Conservation (phyloP, 306 rosid species). For the Hippophae gyantsensis region DNA sequence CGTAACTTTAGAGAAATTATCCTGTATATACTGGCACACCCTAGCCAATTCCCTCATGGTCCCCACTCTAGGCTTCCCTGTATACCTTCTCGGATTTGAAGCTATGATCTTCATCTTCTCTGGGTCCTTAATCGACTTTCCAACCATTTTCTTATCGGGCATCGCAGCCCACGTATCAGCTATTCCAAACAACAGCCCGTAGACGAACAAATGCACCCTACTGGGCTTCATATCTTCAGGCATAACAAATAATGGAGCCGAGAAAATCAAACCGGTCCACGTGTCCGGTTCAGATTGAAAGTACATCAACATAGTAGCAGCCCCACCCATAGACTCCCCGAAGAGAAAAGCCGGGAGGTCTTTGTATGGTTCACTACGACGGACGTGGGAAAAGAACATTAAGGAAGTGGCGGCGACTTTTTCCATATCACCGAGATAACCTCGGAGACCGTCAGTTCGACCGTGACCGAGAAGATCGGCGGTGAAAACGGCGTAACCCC, state of each 20-base stretch:
- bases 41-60: slow-evolving; percentile 86
- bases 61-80: slow-evolving; percentile 87
- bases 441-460: slow-evolving; percentile 77
- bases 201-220: slow-evolving; percentile 38
- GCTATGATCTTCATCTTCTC: slow-evolving; percentile 73
- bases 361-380: slow-evolving; percentile 38
- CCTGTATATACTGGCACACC: slow-evolving; percentile 76
- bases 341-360: slow-evolving; percentile 73
- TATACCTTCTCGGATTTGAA: slow-evolving; percentile 74
- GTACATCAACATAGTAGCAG: slow-evolving; percentile 66
- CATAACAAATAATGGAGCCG: slow-evolving; percentile 85
- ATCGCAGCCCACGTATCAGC: slow-evolving; percentile 94
- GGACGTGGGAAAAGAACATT: slow-evolving; percentile 56
- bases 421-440: slow-evolving; percentile 89
- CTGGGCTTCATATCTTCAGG: slow-evolving; percentile 95
- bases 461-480: slow-evolving; percentile 94
- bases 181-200: slow-evolving; percentile 67
- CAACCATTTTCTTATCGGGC: slow-evolving; percentile 96
- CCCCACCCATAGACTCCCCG: slow-evolving; percentile 94
- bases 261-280: slow-evolving; percentile 86
- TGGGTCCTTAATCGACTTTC: slow-evolving; percentile 78
- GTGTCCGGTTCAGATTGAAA: slow-evolving; percentile 60
- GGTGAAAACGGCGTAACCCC: slow-evolving; percentile 96
- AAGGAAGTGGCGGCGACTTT: slow-evolving; percentile 60
- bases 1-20: slow-evolving; percentile 55